Evolutionary conservation across 2,329 filamentous ascomycete genomes (phyloP).

Genomic region (Thelonectria blattea): DNA sequence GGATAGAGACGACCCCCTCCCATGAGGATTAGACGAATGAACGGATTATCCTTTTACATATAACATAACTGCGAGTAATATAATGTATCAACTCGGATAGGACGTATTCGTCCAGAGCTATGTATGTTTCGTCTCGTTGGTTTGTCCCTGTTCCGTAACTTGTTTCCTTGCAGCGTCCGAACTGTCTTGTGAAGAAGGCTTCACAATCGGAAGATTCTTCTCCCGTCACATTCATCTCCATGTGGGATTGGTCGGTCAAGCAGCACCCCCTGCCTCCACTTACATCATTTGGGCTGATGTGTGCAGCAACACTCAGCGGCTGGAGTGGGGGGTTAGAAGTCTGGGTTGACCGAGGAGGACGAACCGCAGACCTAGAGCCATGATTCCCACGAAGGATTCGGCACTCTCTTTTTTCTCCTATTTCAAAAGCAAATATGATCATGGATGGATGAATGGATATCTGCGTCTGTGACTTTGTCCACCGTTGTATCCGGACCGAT

Average conservation of each 20-base stretch:
- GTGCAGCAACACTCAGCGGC: constrained; percentile 5
- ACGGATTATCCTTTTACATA: constrained; percentile 35
- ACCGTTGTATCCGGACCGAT: constrained; percentile 6
- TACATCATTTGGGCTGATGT: constrained; percentile 15
- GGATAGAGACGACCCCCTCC: constrained; percentile 35
- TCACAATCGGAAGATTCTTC: constrained; percentile 1
- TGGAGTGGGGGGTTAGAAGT: constrained; percentile 5
- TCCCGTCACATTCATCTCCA: neutral
- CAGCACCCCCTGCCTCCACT: constrained; percentile 16
- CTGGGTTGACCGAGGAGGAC: neutral
- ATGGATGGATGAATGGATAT: neutral
- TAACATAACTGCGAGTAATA: constrained; percentile 14
- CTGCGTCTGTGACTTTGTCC: neutral
- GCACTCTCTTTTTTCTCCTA: neutral
- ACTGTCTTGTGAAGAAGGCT: neutral
- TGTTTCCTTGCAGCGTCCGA: no score
- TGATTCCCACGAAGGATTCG: neutral
- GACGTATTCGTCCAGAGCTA: neutral
- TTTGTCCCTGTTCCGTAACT: no score
- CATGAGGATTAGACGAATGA: constrained; percentile 39
- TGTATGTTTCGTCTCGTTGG: neutral
- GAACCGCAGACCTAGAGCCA: neutral
- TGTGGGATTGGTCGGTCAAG: neutral
- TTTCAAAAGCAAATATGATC: neutral
- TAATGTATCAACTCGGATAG: constrained; percentile 3